Evolutionary conservation across 108 stramenopile species (phyloP), one percentile per base, ranked within the genome.

Genomic region (Pseudonitzschia delicatissima): DNA sequence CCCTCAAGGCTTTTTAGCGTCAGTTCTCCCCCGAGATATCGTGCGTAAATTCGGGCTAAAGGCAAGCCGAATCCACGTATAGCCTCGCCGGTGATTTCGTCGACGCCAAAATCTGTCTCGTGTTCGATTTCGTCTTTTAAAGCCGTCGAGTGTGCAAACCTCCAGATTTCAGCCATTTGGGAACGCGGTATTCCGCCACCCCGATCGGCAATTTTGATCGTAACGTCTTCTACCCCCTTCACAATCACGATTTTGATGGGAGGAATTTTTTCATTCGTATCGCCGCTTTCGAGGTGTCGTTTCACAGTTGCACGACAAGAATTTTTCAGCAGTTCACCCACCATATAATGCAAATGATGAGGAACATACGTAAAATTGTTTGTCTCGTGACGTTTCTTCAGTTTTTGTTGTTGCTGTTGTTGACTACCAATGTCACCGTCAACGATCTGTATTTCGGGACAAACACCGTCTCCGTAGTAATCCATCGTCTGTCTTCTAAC

Each of bases 21-120:
- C 25, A 99, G 79, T 71, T 99, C 99, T 5, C 99, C 99, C 21
- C 96, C 97, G 66, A 99, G 96, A 76, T 98, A 99, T 26, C 99
- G 83, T 6, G 98, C 98, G 72, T 98, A 98, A 45, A 94, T 93
- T 29, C 99, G 71, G 28, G 95, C 82, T 57, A 99, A 80, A 12
- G 98, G 98, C 57, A 99, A 76, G 15, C 99, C 99, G 73, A 98
- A 98, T n/a, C 96, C 94, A 13, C 90, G 82, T 51, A 88, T 87
- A 2, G 31, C 40, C 40, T 67, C 69, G 7, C 83, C 86, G 1
- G 75, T 68, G 18, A 84, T 68, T 64, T 75, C 78, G 70, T 86
- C 82, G 25, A 58, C 76, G 5, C 79, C 91, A 66, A 87, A 85
- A 35, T 82, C 84, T 33, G 74, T 65, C n/a, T 63, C 68, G 40